These are phyloP conservation scores for Pseudevernia furfuracea DNA, from an alignment of 495 filamentous ascomycete species.

Conservation along the genomic window DNA sequence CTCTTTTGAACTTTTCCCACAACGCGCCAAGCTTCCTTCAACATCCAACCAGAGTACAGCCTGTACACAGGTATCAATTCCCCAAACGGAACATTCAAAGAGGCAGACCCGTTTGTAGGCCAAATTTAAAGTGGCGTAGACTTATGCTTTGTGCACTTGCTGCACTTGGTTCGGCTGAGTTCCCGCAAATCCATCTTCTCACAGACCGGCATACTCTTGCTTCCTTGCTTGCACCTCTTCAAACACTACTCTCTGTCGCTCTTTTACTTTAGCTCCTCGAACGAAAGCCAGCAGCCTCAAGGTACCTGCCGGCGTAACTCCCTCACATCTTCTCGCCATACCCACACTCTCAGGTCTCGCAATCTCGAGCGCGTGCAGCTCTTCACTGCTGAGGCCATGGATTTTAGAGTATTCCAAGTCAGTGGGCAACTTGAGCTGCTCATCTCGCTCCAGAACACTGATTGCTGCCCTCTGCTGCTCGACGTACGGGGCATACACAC, in stretches of 20 bases:
- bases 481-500: slow-evolving; percentile 78
- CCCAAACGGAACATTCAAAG: not conserved
- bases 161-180: not conserved
- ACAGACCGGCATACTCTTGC: slow-evolving; percentile 21
- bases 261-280: slow-evolving; percentile 24
- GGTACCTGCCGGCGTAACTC: slow-evolving; percentile 50
- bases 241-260: slow-evolving; percentile 11
- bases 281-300: slow-evolving; percentile 42
- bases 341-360: slow-evolving; percentile 76
- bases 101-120: not conserved
- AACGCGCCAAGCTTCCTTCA: too few species aligned
- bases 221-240: slow-evolving; percentile 22
- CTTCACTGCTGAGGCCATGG: slow-evolving; percentile 67
- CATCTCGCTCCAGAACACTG: slow-evolving; percentile 63
- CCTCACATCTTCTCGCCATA: slow-evolving; percentile 83
- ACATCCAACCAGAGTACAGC: not conserved
- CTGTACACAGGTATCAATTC: not conserved
- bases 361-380: slow-evolving; percentile 58
- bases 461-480: slow-evolving; percentile 57
- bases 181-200: not conserved
- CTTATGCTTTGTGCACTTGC: not conserved
- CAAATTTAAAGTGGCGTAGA: not conserved
- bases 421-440: slow-evolving; percentile 60
- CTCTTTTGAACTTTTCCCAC: too few species aligned
- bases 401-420: slow-evolving; percentile 73